These are phyloP conservation scores for Paracamarosporium sp. DNA, from an alignment of 2,329 filamentous ascomycete species.

Conservation along the genomic window DNA sequence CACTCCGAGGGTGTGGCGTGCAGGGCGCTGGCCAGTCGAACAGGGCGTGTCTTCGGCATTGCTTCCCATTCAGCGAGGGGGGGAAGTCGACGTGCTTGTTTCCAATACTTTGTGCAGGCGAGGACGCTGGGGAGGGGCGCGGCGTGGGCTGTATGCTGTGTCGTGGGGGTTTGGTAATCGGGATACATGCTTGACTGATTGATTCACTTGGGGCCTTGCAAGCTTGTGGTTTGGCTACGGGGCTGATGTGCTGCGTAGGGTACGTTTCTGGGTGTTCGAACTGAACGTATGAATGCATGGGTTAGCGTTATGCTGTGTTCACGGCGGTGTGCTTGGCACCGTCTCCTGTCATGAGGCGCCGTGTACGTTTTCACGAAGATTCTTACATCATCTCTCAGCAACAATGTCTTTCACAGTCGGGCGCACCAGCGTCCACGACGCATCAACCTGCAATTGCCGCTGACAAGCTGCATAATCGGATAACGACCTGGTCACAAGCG, in stretches of 20 bases:
- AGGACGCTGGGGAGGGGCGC: not conserved
- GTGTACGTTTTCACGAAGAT: no score
- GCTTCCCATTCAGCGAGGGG: constrained; percentile 14
- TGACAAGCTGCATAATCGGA: no score
- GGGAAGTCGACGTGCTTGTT: constrained; percentile 25
- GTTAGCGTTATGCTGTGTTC: not conserved
- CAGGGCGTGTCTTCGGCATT: constrained; percentile 12
- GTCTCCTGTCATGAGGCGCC: not conserved
- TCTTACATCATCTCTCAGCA: no score
- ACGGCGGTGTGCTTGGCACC: not conserved
- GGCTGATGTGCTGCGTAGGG: not conserved
- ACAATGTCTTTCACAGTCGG: no score
- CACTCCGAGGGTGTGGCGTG: not conserved
- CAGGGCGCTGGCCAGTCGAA: constrained; percentile 12
- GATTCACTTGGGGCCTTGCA: not conserved
- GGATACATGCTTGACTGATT: no score
- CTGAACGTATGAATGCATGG: not conserved
- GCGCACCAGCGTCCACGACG: no score
- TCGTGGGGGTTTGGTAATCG: no score
- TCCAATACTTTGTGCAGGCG: constrained; percentile 37
- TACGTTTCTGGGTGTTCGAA: not conserved
- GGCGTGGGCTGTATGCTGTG: no score
- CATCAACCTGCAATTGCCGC: no score
- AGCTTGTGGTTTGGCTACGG: no score
- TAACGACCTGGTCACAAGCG: no score